Base-by-base conservation (phyloP, 306 rosid species). In the Carpinus viminea region DNA sequence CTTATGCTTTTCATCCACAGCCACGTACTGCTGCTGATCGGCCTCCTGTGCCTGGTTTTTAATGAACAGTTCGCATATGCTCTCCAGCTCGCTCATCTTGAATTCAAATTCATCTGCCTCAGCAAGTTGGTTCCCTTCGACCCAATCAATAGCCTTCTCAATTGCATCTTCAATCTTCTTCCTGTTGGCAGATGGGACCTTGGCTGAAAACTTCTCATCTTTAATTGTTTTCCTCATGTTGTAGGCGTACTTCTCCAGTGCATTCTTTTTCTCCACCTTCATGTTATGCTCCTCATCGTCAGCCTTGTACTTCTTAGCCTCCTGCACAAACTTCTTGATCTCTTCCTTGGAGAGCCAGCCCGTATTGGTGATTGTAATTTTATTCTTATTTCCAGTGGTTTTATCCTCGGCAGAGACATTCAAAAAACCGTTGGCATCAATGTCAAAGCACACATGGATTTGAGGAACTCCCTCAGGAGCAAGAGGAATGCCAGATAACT, bases 211-310 rank as follows among this genome's bases (percentile, higher is more conserved):
- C 87, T 80, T 84, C 0, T 80, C 90, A 73, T 88, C 92, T 13
- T 77, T 88, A 18, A 88, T 60, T 5, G 83, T 83, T 74, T 88
- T 88, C 76, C 88, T 86, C 91, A 88, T 83, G 79, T 88, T 88
- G 11, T 78, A 79, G 3, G 90, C 83, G 21, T 84, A 88, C 28
- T 88, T 85, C 85, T 88, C 89, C 2, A 88, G 74, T 0, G 85
- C 64, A 68, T 88, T 88, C 21, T 85, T 87, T 7, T 84, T 80
- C 61, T 87, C 91, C 80, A 75, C 88, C 38, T 80, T 87, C 87
- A 82, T 85, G 74, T 85, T 87, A 60, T 87, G 87, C 43, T 85
- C 90, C 71, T 87, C 90, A 1, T 87, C 90, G 55, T 85, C 88
- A 0, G 88, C 76, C 31, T 80, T 87, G 78, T 85, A 87, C 46